Evolutionary conservation across 2,329 filamentous ascomycete species (phyloP).

Genomic region (Diaporthe batatas): DNA sequence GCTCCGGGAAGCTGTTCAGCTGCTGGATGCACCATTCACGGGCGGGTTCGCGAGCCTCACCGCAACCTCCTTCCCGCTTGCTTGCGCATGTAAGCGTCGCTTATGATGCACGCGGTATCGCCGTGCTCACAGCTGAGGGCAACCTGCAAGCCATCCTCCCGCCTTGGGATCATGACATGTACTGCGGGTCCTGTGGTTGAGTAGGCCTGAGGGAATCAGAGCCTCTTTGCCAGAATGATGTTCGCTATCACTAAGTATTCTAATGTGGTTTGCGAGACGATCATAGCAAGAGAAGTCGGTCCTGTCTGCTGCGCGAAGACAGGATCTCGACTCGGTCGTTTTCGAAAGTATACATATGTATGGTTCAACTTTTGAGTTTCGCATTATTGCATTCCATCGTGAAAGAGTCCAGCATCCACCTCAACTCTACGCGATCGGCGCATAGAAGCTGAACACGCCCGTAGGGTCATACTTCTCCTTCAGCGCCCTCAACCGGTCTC

Average conservation of each 20-base stretch:
- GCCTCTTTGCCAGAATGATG: neutral
- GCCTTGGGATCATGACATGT: neutral
- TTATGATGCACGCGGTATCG: neutral
- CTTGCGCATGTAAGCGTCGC: slow-evolving; percentile 29
- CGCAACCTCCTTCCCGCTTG: slow-evolving; percentile 30
- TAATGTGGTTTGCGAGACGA: neutral
- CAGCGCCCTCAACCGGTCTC: slow-evolving; percentile 57
- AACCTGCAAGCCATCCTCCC: slow-evolving; percentile 4
- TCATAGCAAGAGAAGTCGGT: neutral
- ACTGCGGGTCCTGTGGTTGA: neutral
- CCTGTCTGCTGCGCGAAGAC: neutral
- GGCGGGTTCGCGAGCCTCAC: slow-evolving; percentile 19
- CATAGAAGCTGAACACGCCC: slow-evolving; percentile 59
- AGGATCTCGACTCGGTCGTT: neutral
- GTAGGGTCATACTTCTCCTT: slow-evolving; percentile 64
- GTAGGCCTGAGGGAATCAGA: neutral
- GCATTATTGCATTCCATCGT: neutral
- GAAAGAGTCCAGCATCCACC: neutral
- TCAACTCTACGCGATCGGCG: slow-evolving; percentile 49
- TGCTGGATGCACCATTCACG: slow-evolving; percentile 12
- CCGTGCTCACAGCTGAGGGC: slow-evolving; percentile 16
- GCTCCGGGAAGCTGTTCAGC: neutral
- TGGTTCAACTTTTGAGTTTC: neutral
- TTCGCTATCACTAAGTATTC: neutral
- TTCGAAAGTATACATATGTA: no score